Conservation (phyloP, 495 filamentous ascomycete species). For the Hapsidospora chrysogenum region DNA sequence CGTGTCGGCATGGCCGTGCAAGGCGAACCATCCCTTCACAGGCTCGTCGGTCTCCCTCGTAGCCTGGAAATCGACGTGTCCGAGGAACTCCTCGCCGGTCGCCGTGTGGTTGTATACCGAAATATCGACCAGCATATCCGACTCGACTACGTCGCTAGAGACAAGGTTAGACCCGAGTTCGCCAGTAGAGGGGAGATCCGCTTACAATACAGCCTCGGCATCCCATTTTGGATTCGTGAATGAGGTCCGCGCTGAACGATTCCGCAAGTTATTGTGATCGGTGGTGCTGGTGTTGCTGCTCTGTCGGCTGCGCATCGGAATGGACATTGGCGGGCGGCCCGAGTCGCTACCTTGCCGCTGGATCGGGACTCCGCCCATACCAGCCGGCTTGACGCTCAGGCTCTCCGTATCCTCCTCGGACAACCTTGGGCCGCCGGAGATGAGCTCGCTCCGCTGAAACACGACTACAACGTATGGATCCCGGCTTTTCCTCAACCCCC, state of each 20-base stretch:
- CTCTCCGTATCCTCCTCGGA: slow-evolving; percentile 35
- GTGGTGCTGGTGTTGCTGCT: slow-evolving; percentile 78
- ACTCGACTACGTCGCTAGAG: slow-evolving; percentile 90
- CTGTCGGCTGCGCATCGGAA: slow-evolving; percentile 88
- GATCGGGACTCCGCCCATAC: slow-evolving; percentile 42
- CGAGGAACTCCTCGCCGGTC: slow-evolving; percentile 77
- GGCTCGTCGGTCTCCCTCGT: slow-evolving; percentile 46
- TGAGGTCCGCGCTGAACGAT: slow-evolving; percentile 30
- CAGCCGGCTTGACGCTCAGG: slow-evolving; percentile 18
- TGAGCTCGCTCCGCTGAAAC: slow-evolving; percentile 91
- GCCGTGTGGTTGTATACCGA: slow-evolving; percentile 77
- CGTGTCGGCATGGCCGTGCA: slow-evolving; percentile 45
- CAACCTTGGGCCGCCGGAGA: slow-evolving; percentile 63
- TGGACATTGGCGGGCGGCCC: slow-evolving; percentile 65
- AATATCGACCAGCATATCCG: slow-evolving; percentile 80
- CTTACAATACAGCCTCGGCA: slow-evolving; percentile 89
- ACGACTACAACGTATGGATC: slow-evolving; percentile 94
- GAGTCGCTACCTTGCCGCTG: slow-evolving; percentile 54
- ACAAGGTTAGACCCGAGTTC: neutral
- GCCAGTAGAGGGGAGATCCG: slow-evolving; percentile 1
- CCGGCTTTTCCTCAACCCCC: slow-evolving; percentile 60
- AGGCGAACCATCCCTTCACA: slow-evolving; percentile 71
- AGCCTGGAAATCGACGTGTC: slow-evolving; percentile 67
- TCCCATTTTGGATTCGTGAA: slow-evolving; percentile 90
- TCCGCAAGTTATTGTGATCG: slow-evolving; percentile 54